Base-by-base conservation (phyloP, 805 yeast genomes). In the Sugiyamaella qingdaonensis region DNA sequence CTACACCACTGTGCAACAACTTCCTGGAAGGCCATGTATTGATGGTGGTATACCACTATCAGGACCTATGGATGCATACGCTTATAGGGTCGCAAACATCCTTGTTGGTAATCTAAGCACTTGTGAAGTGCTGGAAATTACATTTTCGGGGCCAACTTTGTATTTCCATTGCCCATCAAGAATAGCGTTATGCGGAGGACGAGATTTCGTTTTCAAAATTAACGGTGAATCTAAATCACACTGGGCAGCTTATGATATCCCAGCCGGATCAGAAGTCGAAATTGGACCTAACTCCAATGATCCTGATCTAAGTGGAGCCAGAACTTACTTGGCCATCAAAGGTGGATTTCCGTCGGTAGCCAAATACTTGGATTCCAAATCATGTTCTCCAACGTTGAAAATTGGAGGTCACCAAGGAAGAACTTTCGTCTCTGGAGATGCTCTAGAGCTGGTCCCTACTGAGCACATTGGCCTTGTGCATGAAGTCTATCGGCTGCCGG, bases 21-120 rank as follows among this genome's bases (percentile, higher is more conserved):
- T 82, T 69, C 95, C 95, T 11, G 95, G 95, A 50, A 85, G 98
- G 74, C 75, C 77, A 52, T 85, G 89, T 13, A 67, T 77, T 92
- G 81, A 86, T 65, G 79, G 86, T 59, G 98, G 98, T 68, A 97
- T 92, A 52, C 98, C 98, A 19, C 97, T 97, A 8, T 88, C 96
- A 41, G 98, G 98, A 46, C 96, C 98, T 56, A 92, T 92, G 98
- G 98, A 92, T 70, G 80, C 84, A 56, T 90, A 84, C 63, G 83
- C 97, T 4, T 90, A 89, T 74, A 78, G 96, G 64, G 69, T 88
- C 56, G 96, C 96, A 18, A 92, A 92, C 73, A 76, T 86, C 65
- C 81, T 88, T 63, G 97, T 92, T 44, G 97, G 97, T 55, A 92
- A 92, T 70, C 79, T 84, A 60, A 72, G 75, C 58, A 73, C 77